phyloP scores from a whole-genome alignment of 2,329 filamentous ascomycete species.

The Sclerotinia nivalis region DNA sequence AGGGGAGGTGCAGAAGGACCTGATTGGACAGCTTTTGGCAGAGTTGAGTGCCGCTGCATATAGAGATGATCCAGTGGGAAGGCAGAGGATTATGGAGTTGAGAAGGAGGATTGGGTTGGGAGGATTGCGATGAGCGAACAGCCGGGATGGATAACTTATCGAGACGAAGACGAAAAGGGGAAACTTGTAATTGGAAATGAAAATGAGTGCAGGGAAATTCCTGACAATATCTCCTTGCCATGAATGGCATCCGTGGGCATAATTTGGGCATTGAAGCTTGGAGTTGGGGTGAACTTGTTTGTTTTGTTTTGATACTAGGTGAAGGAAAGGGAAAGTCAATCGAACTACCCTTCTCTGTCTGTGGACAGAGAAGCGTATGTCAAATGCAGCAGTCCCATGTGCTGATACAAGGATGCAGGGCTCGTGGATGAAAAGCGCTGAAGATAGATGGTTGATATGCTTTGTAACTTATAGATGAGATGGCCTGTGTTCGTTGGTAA shows the following conservation, averaged over 20 bases:
- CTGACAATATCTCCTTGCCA: not conserved
- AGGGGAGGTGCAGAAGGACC: constrained; percentile 55
- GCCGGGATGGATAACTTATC: not conserved
- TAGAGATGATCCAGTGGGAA: constrained; percentile 42
- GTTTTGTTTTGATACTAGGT: constrained; percentile 3
- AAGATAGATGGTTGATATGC: constrained; percentile 5
- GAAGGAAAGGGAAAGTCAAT: not conserved
- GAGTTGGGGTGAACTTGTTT: constrained; percentile 16
- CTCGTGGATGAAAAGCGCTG: not conserved
- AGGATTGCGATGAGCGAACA: constrained; percentile 1
- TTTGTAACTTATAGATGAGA: constrained; percentile 14
- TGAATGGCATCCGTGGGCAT: not conserved
- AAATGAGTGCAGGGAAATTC: constrained; percentile 6
- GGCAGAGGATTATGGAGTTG: constrained; percentile 46
- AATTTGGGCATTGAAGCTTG: constrained; percentile 17
- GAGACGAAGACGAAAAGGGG: not conserved
- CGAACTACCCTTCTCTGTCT: not conserved
- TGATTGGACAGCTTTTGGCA: constrained; percentile 7
- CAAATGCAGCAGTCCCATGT: not conserved
- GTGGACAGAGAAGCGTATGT: too few relatives aligned
- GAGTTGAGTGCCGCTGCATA: constrained; percentile 14
- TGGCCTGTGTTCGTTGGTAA: not conserved
- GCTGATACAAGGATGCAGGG: not conserved
- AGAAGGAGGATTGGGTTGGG: constrained; percentile 42
- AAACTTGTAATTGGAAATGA: constrained; percentile 12